A percentile compares a stretch with the other conserved stretches of the same genome.
phyloP scores from a whole-genome alignment of 176 grass and related monocot species.

The Cenchrus fungigraminus region DNA sequence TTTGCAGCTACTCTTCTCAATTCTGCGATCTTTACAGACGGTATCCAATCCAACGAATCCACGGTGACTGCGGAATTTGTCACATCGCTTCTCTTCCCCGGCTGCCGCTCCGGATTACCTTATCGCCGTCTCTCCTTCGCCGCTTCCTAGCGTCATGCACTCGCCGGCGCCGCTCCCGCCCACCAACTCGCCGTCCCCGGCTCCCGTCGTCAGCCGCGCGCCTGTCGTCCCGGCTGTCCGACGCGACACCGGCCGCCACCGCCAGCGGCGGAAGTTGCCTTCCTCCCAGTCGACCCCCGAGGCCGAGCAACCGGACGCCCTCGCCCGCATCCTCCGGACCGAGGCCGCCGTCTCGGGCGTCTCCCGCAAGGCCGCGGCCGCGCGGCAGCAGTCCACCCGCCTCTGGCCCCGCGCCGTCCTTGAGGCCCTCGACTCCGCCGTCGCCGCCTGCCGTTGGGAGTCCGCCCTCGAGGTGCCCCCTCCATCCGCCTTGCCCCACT shows the following conservation, averaged over 20 bases:
- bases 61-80: neutral
- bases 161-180: conserved; percentile 13
- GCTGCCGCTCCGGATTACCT: neutral
- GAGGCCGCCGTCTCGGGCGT: conserved; percentile 71
- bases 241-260: neutral
- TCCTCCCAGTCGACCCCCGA: neutral
- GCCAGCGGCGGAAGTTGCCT: conserved; percentile 24
- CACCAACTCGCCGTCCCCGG: neutral
- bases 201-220: neutral
- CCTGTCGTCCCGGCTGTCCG: neutral
- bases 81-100: neutral
- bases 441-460: conserved; percentile 62
- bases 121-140: conserved; percentile 31
- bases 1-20: too few species aligned
- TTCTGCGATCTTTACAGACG: neutral
- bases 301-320: conserved; percentile 41
- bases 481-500: too few species aligned
- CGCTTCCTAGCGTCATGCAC: neutral
- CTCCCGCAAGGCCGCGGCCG: conserved; percentile 56
- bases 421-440: conserved; percentile 73
- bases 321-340: conserved; percentile 71
- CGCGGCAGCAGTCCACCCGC: conserved; percentile 47
- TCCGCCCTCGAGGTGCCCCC: conserved; percentile 69
- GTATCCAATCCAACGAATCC: neutral
- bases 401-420: conserved; percentile 83